Conservation (phyloP, 164 flowering plant species). For the Vitis rotundifolia region DNA sequence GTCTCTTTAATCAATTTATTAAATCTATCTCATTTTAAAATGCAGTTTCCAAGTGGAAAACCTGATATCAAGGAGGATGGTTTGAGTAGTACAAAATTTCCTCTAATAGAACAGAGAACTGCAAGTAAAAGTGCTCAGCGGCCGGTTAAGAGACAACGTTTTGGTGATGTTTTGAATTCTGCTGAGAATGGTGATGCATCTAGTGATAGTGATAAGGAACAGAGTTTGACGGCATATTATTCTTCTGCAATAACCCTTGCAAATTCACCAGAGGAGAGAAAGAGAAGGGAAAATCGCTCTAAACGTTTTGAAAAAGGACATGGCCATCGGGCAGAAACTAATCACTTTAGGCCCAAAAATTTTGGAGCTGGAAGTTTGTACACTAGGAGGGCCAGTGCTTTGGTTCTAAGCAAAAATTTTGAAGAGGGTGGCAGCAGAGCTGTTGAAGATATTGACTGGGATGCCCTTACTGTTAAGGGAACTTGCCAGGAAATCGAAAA, state of each 20-base stretch:
- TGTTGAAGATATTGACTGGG: constrained; percentile 99
- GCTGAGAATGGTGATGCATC: constrained; percentile 70
- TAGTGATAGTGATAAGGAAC: constrained; percentile 93
- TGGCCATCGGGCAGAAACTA: constrained; percentile 51
- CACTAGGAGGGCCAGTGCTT: constrained; percentile 62
- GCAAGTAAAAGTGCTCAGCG: constrained; percentile 43
- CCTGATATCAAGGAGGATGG: constrained; percentile 40
- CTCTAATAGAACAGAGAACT: constrained; percentile 39
- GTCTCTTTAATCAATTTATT: background rate
- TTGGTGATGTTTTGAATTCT: constrained; percentile 43
- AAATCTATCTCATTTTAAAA: background rate
- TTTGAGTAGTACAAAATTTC: constrained; percentile 32
- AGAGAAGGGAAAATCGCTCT: constrained; percentile 82
- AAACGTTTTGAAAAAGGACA: constrained; percentile 83
- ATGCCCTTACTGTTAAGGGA: constrained; percentile 91
- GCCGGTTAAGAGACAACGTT: constrained; percentile 73
- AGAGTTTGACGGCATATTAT: constrained; percentile 65
- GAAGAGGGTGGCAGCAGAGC: constrained; percentile 71
- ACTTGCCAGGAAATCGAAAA: constrained; percentile 98
- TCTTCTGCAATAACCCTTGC: constrained; percentile 70
- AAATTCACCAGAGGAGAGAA: constrained; percentile 84
- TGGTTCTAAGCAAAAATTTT: constrained; percentile 57
- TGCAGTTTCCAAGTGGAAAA: constrained; percentile 61
- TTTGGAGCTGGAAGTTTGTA: constrained; percentile 54
- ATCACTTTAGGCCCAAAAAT: constrained; percentile 44